phyloP scores from a whole-genome alignment of 495 filamentous ascomycete genomes.

The Talaromyces ruber region DNA sequence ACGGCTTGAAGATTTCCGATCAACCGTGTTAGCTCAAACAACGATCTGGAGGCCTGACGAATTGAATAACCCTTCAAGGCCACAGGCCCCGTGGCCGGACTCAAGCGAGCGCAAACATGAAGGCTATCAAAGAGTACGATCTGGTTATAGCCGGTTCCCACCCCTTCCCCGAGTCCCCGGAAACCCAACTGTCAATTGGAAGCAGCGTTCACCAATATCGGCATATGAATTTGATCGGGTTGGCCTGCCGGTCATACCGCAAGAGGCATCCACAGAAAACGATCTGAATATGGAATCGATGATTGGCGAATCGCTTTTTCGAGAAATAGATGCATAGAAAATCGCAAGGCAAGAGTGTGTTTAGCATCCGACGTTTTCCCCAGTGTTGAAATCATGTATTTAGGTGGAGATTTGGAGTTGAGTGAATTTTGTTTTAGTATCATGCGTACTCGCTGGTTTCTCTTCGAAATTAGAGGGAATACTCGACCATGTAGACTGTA shows the following conservation, averaged over 20 bases:
- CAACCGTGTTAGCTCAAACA: constrained; percentile 9
- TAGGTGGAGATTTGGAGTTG: neutral
- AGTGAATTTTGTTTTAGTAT: neutral
- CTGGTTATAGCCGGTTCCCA: constrained; percentile 16
- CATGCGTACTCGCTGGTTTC: neutral
- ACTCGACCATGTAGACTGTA: neutral
- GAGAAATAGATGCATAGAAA: neutral
- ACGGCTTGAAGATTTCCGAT: constrained; percentile 10
- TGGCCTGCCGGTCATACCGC: neutral
- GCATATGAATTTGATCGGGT: constrained; percentile 9
- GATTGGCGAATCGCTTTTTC: neutral
- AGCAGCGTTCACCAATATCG: constrained; percentile 9
- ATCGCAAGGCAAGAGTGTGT: neutral
- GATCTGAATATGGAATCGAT: constrained; percentile 3
- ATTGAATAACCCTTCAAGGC: constrained; percentile 3
- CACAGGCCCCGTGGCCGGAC: constrained; percentile 17
- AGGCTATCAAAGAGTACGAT: constrained; percentile 19
- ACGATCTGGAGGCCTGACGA: constrained; percentile 16
- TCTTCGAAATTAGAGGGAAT: too few species aligned
- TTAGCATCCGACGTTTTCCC: neutral
- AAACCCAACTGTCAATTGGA: constrained; percentile 21
- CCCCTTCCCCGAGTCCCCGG: constrained; percentile 19
- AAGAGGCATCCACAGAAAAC: neutral
- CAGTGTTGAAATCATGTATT: neutral
- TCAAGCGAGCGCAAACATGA: constrained; percentile 21